Conservation (phyloP, 1,284 basidiomycete genomes). For the Puccinia coronata region DNA sequence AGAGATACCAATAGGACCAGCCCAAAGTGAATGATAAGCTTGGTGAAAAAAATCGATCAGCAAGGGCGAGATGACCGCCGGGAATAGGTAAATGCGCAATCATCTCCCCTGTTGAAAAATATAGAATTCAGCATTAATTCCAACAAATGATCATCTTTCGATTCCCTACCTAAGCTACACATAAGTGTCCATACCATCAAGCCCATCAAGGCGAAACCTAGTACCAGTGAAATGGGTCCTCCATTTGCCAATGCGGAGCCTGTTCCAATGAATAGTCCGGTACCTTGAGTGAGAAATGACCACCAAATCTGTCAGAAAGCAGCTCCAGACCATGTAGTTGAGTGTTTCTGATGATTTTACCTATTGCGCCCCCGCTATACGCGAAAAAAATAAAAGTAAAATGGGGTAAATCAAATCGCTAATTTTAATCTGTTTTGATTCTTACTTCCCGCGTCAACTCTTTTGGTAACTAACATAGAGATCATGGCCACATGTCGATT, state of each 20-base stretch:
- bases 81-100: constrained; percentile 48
- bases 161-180: constrained; percentile 45
- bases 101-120: constrained; percentile 45
- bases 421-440: background rate
- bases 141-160: background rate
- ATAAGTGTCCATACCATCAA: constrained; percentile 47
- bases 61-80: constrained; percentile 46
- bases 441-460: background rate
- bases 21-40: constrained; percentile 51
- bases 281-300: constrained; percentile 19
- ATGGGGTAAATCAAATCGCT: background rate
- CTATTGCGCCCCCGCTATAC: constrained; percentile 49
- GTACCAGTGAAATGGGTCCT: constrained; percentile 28
- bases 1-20: constrained; percentile 51
- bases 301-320: background rate
- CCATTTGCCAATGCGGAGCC: constrained; percentile 44
- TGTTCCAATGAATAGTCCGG: constrained; percentile 48
- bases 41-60: constrained; percentile 50
- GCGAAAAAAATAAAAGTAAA: background rate
- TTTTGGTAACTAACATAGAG: constrained; percentile 38
- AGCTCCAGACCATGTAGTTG: background rate
- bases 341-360: constrained; percentile 1
- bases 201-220: constrained; percentile 40
- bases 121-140: background rate
- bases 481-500: constrained; percentile 50